phyloP scores from a whole-genome alignment of 371 early-diverging fungal species.

The Mucor plumbeus region DNA sequence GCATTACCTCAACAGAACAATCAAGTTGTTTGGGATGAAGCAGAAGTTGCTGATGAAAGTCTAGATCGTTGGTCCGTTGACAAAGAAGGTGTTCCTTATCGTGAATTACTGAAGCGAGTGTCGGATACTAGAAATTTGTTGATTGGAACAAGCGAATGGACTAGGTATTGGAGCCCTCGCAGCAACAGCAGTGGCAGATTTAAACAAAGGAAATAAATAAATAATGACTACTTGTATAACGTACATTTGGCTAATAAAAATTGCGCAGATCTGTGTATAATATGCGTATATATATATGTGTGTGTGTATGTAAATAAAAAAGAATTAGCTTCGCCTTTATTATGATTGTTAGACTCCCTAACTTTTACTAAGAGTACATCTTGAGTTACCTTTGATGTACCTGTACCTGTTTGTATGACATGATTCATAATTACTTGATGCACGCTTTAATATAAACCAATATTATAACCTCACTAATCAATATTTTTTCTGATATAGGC shows the following conservation, averaged over 20 bases:
- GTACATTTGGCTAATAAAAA: background rate
- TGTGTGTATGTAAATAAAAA: background rate
- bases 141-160: constrained; percentile 28
- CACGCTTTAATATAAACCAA: background rate
- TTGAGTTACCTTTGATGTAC: constrained; percentile 1
- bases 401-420: background rate
- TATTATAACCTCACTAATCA: background rate
- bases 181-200: background rate
- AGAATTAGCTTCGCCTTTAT: background rate
- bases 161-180: constrained; percentile 34
- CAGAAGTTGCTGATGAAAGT: constrained; percentile 19
- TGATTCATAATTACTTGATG: constrained; percentile 1
- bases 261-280: background rate
- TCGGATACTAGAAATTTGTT: constrained; percentile 7
- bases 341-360: background rate
- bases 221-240: constrained; percentile 1
- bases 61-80: constrained; percentile 34
- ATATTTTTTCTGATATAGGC: background rate
- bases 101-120: constrained; percentile 29
- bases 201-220: background rate
- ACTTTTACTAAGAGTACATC: background rate
- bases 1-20: constrained; percentile 33
- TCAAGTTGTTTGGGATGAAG: constrained; percentile 11
- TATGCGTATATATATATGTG: background rate
- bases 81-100: constrained; percentile 25